Conservation (phyloP, 768 basidiomycete genomes). For the Ramaria sp. region DNA sequence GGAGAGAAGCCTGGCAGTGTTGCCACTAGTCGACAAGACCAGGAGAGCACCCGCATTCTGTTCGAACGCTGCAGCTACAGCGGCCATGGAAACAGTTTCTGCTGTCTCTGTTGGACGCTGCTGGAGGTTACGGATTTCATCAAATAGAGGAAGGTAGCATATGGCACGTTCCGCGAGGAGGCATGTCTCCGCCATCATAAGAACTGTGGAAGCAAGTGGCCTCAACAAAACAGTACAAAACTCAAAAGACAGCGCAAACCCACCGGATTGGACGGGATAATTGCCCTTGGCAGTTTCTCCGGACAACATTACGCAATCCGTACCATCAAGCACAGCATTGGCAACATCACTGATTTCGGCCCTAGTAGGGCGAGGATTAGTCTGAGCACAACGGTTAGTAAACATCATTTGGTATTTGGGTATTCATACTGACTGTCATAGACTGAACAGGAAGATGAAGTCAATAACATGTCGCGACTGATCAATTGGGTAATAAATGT, state of each 20-base stretch:
- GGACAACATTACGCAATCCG: conserved; percentile 99
- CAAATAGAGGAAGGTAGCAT: conserved; percentile 90
- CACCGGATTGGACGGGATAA: conserved; percentile 93
- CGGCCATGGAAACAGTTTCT: conserved; percentile 94
- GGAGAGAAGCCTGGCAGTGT: conserved; percentile 90
- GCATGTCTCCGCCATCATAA: conserved; percentile 99
- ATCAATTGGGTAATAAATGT: conserved; percentile 13
- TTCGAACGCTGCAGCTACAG: conserved; percentile 90
- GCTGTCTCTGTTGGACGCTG: conserved; percentile 85
- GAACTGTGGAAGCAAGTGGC: conserved; percentile 37
- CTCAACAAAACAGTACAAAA: background rate
- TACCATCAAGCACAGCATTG: conserved; percentile 96
- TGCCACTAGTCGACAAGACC: conserved; percentile 93
- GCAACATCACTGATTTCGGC: conserved; percentile 99
- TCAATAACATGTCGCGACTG: background rate
- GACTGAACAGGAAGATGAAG: conserved; percentile 40
- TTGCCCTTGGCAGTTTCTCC: conserved; percentile 98
- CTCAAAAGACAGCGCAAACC: conserved; percentile 16
- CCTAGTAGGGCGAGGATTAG: conserved; percentile 97
- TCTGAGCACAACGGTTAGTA: conserved; percentile 32
- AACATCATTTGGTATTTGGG: background rate
- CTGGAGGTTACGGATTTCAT: conserved; percentile 72
- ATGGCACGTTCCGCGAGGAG: conserved; percentile 92
- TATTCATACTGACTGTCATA: conserved; percentile 62
- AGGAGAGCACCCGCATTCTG: conserved; percentile 92